Base-by-base conservation (phyloP, 2,329 filamentous ascomycete genomes). In the Pseudogymnoascus sp. region DNA sequence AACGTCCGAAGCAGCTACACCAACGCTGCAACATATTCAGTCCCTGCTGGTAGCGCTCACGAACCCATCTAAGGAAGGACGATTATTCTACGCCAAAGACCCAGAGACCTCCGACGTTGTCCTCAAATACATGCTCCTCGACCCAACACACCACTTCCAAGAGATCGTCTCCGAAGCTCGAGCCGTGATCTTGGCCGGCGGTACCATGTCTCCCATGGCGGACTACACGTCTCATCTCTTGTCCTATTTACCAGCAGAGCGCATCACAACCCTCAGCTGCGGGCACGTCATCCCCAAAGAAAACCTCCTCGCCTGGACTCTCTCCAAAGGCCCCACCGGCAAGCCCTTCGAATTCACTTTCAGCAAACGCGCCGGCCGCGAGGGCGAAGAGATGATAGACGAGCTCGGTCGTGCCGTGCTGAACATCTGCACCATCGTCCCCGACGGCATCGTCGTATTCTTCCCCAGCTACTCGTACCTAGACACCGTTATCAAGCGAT, bases 401-500 rank as follows among this genome's bases (percentile, higher is more conserved):
- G 87, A 93, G 63, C 83, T 97, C 0, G 95, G 93, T 0, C 75
- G 84, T 29, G 83, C 89, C 0, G 79, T 99, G 7, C 73, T 91
- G 1, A 87, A 88, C 61, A 79, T 95, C 4, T 90, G 89, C 69
- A 80, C 83, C 6, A 78, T 85, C 4, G 89, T 97, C 0, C 91
- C 91, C 0, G 93, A 97, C 68, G 95, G 95, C 1, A 84, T 97
- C 0, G 91, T 99, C 0, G 87, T 93, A 0, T 99, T 99, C 78
- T 97, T 99, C 69, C 93, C 95, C 0, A 96, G 92, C 75, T 97
- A 99, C 74, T 84, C 89, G 9, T 97, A 96, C 73, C 83, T 99
- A 0, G 87, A 92, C 59, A 84, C 87, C 56, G 90, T 96, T 6
- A 77, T 88, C 6, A 72, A 75, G 1, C 77, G 78, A 0, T 93